Evolutionary conservation across 306 rosid genomes (phyloP), one percentile per base, ranked within the genome.

Genomic region (Glycine soja): DNA sequence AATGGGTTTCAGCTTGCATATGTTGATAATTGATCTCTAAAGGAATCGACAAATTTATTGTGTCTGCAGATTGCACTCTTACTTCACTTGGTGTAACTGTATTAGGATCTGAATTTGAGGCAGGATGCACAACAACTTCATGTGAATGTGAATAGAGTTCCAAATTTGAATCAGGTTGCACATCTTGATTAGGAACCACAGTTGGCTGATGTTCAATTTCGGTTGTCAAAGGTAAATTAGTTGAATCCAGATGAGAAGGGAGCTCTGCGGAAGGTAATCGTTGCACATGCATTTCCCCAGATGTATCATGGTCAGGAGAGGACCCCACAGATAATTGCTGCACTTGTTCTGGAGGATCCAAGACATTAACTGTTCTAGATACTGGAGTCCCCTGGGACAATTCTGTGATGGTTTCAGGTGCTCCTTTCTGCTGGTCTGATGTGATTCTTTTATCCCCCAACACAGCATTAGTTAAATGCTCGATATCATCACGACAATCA

Each of bases 351-450:
- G 24, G 80, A 74, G 69, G 84, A 71, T 68, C 82, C 77, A 8
- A 14, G 50, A 74, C 82, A 72, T 51, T 70, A 76, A 52, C 75
- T 50, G 77, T 32, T 64, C 66, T 34, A 43, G 80, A 56, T 81
- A 36, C 83, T 10, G 86, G 73, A 69, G 63, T 63, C 69, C 83
- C 90, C 69, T 8, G 77, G 69, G 83, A 75, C 59, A 8, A 58
- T 12, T 79, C 68, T 71, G 57, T 42, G 76, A 65, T 24, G 4
- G 84, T 65, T 84, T 59, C 53, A 82, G 47, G 84, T 48, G 48
- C 76, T 72, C 62, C 85, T 78, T 79, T 91, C 80, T 80, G 89
- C 84, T 77, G 89, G 78, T 74, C 81, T 16, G 57, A 65, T 59
- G 34, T 63, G 75, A 76, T 78, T 77, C 45, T 83, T 72, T 67